Conservation (phyloP, 106 monocot species). For the Platanthera zijinensis region DNA sequence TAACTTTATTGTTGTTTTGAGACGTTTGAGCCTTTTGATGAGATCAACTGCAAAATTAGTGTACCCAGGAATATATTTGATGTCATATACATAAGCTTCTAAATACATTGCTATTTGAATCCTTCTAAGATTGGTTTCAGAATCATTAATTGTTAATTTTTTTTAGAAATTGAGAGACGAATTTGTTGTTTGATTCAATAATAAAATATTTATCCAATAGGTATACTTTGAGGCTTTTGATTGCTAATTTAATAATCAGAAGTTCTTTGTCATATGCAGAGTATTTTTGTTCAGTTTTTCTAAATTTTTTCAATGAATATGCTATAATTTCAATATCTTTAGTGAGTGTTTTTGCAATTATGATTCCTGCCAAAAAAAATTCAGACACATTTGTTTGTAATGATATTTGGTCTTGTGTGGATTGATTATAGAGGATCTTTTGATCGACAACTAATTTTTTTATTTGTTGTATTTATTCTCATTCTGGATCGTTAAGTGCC, state of each 20-base stretch:
- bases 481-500: not conserved
- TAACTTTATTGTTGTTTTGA: too few relatives aligned
- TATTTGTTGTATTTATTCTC: not conserved
- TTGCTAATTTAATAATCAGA: not conserved
- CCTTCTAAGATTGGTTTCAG: not conserved
- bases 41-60: too few relatives aligned
- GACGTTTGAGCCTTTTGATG: too few relatives aligned
- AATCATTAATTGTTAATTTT: not conserved
- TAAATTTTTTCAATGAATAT: too few relatives aligned
- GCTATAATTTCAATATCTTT: too few relatives aligned
- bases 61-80: too few relatives aligned
- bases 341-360: too few relatives aligned
- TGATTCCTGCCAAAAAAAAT: too few relatives aligned
- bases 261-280: not conserved
- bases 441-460: not conserved
- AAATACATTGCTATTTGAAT: not conserved
- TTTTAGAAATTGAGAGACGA: not conserved
- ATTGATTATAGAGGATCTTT: too few relatives aligned
- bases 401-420: too few relatives aligned
- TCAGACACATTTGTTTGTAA: too few relatives aligned
- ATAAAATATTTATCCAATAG: slow-evolving; percentile 3
- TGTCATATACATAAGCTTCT: not conserved
- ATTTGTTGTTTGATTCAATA: slow-evolving; percentile 4
- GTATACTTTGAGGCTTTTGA: slow-evolving; percentile 4
- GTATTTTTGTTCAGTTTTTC: too few relatives aligned